Conservation (phyloP, 2,329 filamentous ascomycete species). For the Aureobasidium lini region DNA sequence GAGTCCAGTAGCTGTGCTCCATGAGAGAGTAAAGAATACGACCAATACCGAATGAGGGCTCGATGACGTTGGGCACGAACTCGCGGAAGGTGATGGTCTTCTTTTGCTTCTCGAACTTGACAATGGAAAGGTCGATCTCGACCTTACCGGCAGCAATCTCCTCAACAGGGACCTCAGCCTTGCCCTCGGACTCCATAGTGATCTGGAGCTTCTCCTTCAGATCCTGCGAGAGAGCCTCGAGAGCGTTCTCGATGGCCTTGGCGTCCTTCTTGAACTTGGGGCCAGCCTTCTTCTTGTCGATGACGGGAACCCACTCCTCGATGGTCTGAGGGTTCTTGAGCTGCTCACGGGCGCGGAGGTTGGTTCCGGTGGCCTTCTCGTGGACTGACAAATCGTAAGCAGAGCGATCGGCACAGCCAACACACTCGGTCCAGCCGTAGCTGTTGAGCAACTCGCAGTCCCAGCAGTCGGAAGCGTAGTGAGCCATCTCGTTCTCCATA, state of each 20-base stretch:
- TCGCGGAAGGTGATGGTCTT: slow-evolving; percentile 77
- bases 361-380: slow-evolving; percentile 79
- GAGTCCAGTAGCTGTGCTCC: slow-evolving; percentile 93
- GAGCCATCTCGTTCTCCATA: slow-evolving; percentile 85
- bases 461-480: slow-evolving; percentile 97
- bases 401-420: slow-evolving; percentile 91
- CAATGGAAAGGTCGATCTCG: slow-evolving; percentile 68
- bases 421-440: slow-evolving; percentile 96
- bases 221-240: slow-evolving; percentile 70
- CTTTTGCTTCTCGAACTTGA: slow-evolving; percentile 78
- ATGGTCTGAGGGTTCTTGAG: slow-evolving; percentile 69
- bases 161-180: slow-evolving; percentile 68
- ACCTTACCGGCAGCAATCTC: slow-evolving; percentile 63
- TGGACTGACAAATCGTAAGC: slow-evolving; percentile 93
- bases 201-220: slow-evolving; percentile 72
- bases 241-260: slow-evolving; percentile 72
- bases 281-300: slow-evolving; percentile 94
- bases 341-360: slow-evolving; percentile 71
- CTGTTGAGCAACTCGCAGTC: slow-evolving; percentile 88
- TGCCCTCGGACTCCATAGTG: slow-evolving; percentile 64
- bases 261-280: slow-evolving; percentile 93
- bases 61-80: slow-evolving; percentile 79
- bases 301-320: slow-evolving; percentile 79
- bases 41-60: slow-evolving; percentile 95
- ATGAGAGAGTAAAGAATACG: slow-evolving; percentile 88